Conservation (phyloP, 208 protist genomes). For the Leishmania arabica region DNA sequence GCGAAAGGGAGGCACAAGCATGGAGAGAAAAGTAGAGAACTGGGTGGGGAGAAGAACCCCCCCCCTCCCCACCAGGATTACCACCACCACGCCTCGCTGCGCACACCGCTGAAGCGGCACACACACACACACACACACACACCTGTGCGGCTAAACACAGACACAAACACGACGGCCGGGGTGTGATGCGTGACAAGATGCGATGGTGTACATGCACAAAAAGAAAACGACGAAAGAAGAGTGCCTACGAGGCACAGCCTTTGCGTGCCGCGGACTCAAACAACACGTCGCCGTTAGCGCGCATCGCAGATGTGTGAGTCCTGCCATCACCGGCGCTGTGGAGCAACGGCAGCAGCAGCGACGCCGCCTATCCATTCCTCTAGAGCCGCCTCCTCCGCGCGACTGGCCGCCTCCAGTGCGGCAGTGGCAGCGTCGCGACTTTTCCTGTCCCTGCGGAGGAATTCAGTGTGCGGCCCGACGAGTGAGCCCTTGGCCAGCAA, state of each 20-base stretch:
- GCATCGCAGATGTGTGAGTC: background rate
- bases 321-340: slow-evolving; percentile 1
- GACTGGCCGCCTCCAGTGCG: background rate
- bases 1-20: background rate
- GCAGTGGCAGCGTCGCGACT: background rate
- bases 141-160: background rate
- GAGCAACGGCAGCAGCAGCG: slow-evolving; percentile 10
- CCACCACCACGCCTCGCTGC: background rate
- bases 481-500: slow-evolving; percentile 56
- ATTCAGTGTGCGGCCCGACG: slow-evolving; percentile 7
- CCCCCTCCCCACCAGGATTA: background rate
- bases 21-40: background rate
- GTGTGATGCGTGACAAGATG: background rate
- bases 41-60: background rate
- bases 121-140: background rate
- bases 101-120: background rate
- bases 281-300: background rate
- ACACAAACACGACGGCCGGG: background rate
- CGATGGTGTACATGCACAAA: background rate
- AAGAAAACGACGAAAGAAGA: background rate
- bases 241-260: background rate
- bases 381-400: slow-evolving; percentile 28
- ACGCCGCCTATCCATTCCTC: slow-evolving; percentile 43
- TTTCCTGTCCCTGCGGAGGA: slow-evolving; percentile 1
- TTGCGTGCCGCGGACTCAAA: background rate